A percentile compares a stretch with the other conserved stretches of the same genome.
Evolutionary conservation across 371 early-diverging fungal species (phyloP).

Genomic region (Mortierella sp.): DNA sequence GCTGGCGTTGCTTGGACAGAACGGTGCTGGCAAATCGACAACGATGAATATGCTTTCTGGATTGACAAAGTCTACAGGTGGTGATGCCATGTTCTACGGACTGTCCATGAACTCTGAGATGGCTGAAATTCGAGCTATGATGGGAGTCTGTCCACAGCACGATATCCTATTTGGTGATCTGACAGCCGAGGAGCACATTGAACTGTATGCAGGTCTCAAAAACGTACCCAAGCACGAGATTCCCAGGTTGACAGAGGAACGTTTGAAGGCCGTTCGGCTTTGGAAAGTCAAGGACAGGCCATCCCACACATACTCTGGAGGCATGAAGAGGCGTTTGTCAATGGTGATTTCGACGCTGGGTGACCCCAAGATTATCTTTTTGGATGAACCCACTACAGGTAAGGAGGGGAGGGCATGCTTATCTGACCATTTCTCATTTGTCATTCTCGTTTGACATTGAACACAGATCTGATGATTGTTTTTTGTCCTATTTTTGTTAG

Average conservation of each 20-base stretch:
- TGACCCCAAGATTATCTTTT: constrained; percentile 76
- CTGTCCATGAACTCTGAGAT: constrained; percentile 61
- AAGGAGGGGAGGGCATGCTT: neutral
- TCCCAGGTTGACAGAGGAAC: constrained; percentile 56
- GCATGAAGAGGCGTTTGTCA: constrained; percentile 83
- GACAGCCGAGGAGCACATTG: constrained; percentile 73
- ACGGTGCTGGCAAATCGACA: constrained; percentile 82
- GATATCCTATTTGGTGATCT: constrained; percentile 77
- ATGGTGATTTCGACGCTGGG: constrained; percentile 80
- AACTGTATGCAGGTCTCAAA: constrained; percentile 72
- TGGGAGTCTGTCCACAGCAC: constrained; percentile 82
- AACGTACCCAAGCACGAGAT: constrained; percentile 60
- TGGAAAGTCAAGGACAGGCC: constrained; percentile 57
- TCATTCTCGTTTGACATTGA: neutral
- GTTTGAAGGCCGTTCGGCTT: constrained; percentile 60
- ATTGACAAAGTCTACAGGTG: constrained; percentile 66
- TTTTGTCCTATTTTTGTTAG: constrained; percentile 15
- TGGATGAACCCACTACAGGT: constrained; percentile 82
- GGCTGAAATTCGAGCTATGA: constrained; percentile 65
- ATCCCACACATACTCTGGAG: constrained; percentile 68
- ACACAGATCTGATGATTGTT: too few relatives aligned
- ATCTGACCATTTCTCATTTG: too few relatives aligned
- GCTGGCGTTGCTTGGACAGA: constrained; percentile 72
- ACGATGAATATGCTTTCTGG: constrained; percentile 74
- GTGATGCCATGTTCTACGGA: constrained; percentile 73